Evolutionary conservation across 2,329 filamentous ascomycete species (phyloP), one percentile per base, ranked within the genome.

Genomic region (Beauveria medogensis): DNA sequence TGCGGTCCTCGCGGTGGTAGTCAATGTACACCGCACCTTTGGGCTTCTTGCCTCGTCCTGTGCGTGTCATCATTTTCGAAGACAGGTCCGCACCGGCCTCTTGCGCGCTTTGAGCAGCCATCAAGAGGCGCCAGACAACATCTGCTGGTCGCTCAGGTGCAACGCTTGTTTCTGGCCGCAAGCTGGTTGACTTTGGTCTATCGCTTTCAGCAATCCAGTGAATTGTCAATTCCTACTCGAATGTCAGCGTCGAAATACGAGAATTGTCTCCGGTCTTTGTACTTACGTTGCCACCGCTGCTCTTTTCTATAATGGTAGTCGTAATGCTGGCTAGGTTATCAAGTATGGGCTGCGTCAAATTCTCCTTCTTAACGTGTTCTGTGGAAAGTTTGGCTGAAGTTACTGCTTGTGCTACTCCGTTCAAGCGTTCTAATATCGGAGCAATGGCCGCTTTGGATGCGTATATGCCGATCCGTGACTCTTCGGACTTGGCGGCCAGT

Each of bases 101-200:
- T 3, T 43, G 6, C 2, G 46, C 55, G 1, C 61, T 48, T 16
- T 54, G 59, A n/a, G 52, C 64, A 14, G 71, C 72, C 40, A 75
- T 67, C 3, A 83, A 67, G 4, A 82, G 72, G 34, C 81, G 77
- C 52, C 74, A 68, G 18, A 80, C 78, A 16, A 77, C 69, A 47
- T 83, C 78, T 40, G 71, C 71, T 1, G 71, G 66, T 58, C 75
- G 71, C 66, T 82, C 78, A 4, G 6, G 73, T 67, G 16, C 62
- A 57, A 28, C 66, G 63, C 9, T 63, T 26, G 3, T 20, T n/a
- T 3, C 56, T 3, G 55, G 55, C 12, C 65, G 58, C 3, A 12
- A 28, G 24, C 14, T 34, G 5, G 22, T 28, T n/a, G 44, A 44
- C 20, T 37, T 50, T 34, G 56, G 51, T 43, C 55, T 34, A 4